phyloP scores from a whole-genome alignment of 2,329 filamentous ascomycete genomes.

The Periconia sp. region DNA sequence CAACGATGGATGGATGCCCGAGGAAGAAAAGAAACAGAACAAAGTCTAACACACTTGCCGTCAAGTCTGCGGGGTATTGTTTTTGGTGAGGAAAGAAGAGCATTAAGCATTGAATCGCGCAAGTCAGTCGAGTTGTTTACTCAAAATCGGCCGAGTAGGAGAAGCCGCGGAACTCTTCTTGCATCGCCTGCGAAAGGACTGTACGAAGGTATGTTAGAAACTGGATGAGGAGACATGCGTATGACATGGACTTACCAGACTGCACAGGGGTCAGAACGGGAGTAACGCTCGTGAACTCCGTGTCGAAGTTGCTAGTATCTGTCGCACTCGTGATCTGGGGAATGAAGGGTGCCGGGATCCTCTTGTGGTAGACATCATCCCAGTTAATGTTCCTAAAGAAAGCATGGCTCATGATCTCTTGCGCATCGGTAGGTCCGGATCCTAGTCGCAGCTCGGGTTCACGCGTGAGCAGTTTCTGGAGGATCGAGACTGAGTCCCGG shows the following conservation, averaged over 20 bases:
- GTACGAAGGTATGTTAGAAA: slow-evolving; percentile 9
- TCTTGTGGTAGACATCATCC: slow-evolving; percentile 98
- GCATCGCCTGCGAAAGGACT: slow-evolving; percentile 98
- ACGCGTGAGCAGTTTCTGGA: slow-evolving; percentile 94
- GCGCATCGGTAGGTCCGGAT: slow-evolving; percentile 92
- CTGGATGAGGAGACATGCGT: slow-evolving; percentile 7
- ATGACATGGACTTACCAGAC: slow-evolving; percentile 69
- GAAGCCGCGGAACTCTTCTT: slow-evolving; percentile 98
- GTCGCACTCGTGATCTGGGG: slow-evolving; percentile 88
- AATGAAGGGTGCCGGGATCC: slow-evolving; percentile 83
- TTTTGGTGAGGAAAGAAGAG: neutral
- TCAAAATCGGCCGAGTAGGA: slow-evolving; percentile 94
- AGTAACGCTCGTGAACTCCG: slow-evolving; percentile 97
- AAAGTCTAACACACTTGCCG: neutral
- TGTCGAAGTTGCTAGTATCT: slow-evolving; percentile 99
- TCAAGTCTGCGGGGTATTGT: neutral
- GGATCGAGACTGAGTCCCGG: slow-evolving; percentile 92
- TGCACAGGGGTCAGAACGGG: slow-evolving; percentile 96
- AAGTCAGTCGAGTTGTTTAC: slow-evolving; percentile 11
- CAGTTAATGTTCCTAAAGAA: slow-evolving; percentile 98
- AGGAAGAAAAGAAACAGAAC: neutral
- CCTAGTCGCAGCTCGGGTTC: slow-evolving; percentile 92
- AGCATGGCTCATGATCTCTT: slow-evolving; percentile 98
- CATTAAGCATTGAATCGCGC: neutral
- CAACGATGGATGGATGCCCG: neutral